Conservation (phyloP, 176 grass and related monocot species). For the Oryza longistaminata region DNA sequence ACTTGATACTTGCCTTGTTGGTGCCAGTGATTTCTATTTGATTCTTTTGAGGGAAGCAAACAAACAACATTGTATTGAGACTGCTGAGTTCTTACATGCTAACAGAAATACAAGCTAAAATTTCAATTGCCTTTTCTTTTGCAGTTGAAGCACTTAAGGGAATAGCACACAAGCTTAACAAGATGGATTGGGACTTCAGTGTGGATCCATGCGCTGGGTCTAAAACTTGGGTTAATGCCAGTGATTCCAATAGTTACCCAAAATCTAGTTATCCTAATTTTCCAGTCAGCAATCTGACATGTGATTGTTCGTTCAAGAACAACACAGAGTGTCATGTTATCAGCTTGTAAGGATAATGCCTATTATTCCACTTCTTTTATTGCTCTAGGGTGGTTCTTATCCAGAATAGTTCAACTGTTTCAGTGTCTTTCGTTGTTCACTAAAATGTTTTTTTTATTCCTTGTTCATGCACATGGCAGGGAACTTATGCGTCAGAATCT, state of each 20-base stretch:
- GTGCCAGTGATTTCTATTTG: neutral
- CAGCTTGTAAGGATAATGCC: conserved; percentile 60
- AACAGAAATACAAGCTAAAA: neutral
- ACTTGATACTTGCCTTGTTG: neutral
- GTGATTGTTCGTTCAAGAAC: conserved; percentile 67
- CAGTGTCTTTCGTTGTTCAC: neutral
- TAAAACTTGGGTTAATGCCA: conserved; percentile 50
- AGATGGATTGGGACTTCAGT: conserved; percentile 74
- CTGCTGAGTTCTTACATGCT: neutral
- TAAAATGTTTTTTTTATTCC: conserved; percentile 6
- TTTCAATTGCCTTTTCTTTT: conserved; percentile 29
- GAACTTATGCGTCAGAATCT: conserved; percentile 66
- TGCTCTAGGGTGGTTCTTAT: neutral
- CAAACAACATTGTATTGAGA: neutral
- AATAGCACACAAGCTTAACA: conserved; percentile 65
- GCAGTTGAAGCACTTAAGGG: conserved; percentile 71
- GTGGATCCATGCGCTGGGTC: conserved; percentile 59
- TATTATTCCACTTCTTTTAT: conserved; percentile 20
- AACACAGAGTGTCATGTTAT: conserved; percentile 58
- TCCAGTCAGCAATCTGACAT: conserved; percentile 59
- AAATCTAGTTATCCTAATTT: neutral
- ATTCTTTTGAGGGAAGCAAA: neutral
- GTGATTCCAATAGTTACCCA: neutral
- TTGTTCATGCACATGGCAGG: conserved; percentile 46
- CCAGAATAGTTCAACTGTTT: conserved; percentile 19